phyloP scores from a whole-genome alignment of 805 yeast genomes.

The Lipomyces chichibuensis region DNA sequence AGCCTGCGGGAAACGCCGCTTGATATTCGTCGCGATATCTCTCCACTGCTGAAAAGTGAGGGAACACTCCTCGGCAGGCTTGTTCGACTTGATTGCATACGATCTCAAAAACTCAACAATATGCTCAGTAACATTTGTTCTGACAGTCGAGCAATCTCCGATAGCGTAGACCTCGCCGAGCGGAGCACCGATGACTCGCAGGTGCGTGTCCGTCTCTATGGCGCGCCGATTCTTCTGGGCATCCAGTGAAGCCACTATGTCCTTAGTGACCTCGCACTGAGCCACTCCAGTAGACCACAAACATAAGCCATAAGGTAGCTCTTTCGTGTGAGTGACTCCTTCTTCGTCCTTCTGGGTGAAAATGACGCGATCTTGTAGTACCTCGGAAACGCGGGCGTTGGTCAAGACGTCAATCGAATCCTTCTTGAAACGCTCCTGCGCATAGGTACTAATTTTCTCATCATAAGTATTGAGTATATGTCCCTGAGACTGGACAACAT shows the following conservation, averaged over 20 bases:
- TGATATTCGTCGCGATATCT: slow-evolving; percentile 53
- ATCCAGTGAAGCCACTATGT: slow-evolving; percentile 54
- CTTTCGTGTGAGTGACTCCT: slow-evolving; percentile 48
- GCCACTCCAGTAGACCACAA: slow-evolving; percentile 80
- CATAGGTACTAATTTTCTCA: slow-evolving; percentile 64
- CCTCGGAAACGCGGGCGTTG: slow-evolving; percentile 64
- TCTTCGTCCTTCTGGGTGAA: slow-evolving; percentile 57
- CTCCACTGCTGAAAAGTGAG: slow-evolving; percentile 51
- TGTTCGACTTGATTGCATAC: slow-evolving; percentile 31
- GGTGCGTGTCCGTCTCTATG: slow-evolving; percentile 74
- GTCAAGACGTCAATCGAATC: slow-evolving; percentile 66
- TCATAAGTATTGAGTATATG: slow-evolving; percentile 71
- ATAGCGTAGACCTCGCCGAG: slow-evolving; percentile 69
- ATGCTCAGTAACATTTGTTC: slow-evolving; percentile 61
- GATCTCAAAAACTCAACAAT: slow-evolving; percentile 53
- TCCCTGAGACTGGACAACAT: slow-evolving; percentile 68
- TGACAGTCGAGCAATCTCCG: slow-evolving; percentile 71
- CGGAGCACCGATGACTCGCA: slow-evolving; percentile 70
- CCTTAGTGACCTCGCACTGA: slow-evolving; percentile 62
- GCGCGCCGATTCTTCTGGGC: slow-evolving; percentile 66
- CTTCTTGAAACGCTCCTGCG: slow-evolving; percentile 63
- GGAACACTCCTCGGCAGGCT: slow-evolving; percentile 25
- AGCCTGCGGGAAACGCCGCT: slow-evolving; percentile 60
- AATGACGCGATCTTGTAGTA: slow-evolving; percentile 59
- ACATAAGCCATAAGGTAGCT: slow-evolving; percentile 68